Conservation (phyloP, 1,139 yeast genomes). For the Kodamaea suecica region DNA sequence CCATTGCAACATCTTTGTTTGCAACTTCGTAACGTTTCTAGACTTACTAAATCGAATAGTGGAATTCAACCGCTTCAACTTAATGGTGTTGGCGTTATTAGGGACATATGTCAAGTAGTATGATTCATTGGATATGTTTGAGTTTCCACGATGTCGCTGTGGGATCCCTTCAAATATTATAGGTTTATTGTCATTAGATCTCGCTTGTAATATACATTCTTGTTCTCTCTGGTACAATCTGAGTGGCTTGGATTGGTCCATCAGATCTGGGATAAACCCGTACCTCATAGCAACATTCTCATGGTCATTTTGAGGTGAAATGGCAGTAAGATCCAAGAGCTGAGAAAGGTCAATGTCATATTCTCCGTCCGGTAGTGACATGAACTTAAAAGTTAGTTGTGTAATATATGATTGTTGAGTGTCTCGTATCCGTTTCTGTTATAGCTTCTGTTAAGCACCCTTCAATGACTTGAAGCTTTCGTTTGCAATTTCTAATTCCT, state of each 20-base stretch:
- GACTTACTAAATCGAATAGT: slow-evolving; percentile 40
- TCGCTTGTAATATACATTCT: slow-evolving; percentile 33
- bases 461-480: too few relatives aligned
- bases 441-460: too few relatives aligned
- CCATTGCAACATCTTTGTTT: slow-evolving; percentile 13
- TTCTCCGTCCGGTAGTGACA: slow-evolving; percentile 44
- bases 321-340: slow-evolving; percentile 18
- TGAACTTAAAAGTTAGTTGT: slow-evolving; percentile 8
- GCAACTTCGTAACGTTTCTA: slow-evolving; percentile 27
- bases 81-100: slow-evolving; percentile 16
- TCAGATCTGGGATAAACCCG: slow-evolving; percentile 43
- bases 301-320: slow-evolving; percentile 14
- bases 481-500: too few relatives aligned
- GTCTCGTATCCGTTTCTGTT: too few relatives aligned
- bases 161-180: slow-evolving; percentile 42
- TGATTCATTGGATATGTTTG: slow-evolving; percentile 22
- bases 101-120: slow-evolving; percentile 30
- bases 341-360: slow-evolving; percentile 41
- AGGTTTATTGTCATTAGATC: slow-evolving; percentile 22
- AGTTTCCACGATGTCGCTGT: slow-evolving; percentile 25
- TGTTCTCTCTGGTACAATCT: slow-evolving; percentile 35
- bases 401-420: background rate
- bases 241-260: slow-evolving; percentile 38
- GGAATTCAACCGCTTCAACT: slow-evolving; percentile 26
- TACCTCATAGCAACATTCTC: slow-evolving; percentile 38